Evolutionary conservation across 805 yeast species (phyloP).

Genomic region (Ogataea zsoltii): DNA sequence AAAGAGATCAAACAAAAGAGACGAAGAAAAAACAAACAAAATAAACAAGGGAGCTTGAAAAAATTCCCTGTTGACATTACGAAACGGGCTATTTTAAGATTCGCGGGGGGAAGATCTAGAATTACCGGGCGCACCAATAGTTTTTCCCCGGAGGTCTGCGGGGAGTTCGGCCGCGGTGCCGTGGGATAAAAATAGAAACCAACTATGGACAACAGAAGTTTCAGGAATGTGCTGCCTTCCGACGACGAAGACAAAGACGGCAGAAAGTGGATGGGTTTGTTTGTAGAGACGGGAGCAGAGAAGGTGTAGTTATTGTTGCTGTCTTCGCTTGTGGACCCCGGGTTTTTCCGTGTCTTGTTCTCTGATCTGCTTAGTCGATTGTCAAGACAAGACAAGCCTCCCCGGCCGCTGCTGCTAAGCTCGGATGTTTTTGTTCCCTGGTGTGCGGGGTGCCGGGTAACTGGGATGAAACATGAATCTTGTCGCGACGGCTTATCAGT

Average conservation of each 20-base stretch:
- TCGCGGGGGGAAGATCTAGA: neutral
- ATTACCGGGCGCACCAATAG: neutral
- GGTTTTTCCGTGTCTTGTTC: too few species aligned
- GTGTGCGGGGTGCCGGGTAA: neutral
- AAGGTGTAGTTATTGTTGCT: too few species aligned
- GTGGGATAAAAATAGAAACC: neutral
- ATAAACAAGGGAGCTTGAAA: slow-evolving; percentile 3
- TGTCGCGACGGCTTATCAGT: slow-evolving; percentile 4
- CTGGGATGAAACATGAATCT: neutral
- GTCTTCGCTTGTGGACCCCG: too few species aligned
- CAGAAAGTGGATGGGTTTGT: too few species aligned
- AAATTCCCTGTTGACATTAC: neutral
- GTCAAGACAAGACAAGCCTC: too few species aligned
- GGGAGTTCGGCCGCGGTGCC: neutral
- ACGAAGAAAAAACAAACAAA: slow-evolving; percentile 6
- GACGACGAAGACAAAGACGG: too few species aligned
- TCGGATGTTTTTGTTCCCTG: neutral
- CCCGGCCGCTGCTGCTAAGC: too few species aligned
- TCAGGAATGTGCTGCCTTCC: neutral
- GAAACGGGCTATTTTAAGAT: neutral
- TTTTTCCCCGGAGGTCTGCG: neutral
- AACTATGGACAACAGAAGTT: neutral
- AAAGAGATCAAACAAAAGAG: slow-evolving; percentile 5
- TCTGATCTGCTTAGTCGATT: too few species aligned
- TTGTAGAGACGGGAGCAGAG: too few species aligned